These are phyloP conservation scores for Alternaria arborescens DNA, from an alignment of 2,329 filamentous ascomycete species.

Conservation along the genomic window DNA sequence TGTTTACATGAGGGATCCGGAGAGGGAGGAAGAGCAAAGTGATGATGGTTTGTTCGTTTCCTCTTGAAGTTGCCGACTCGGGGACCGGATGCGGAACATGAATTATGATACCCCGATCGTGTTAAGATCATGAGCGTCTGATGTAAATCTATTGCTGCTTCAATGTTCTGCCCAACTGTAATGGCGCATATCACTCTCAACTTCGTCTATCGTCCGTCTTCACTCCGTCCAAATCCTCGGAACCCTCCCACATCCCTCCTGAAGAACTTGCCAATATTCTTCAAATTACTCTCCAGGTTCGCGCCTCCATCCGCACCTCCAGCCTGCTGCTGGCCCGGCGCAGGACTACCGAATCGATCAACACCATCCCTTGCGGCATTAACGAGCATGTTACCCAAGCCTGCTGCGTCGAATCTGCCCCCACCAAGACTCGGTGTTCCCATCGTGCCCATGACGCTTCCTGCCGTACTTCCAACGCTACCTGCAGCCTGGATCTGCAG, in stretches of 20 bases:
- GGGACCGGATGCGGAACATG: background rate
- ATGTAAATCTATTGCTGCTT: background rate
- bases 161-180: background rate
- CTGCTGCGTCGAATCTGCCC: conserved; percentile 76
- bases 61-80: background rate
- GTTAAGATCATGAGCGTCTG: background rate
- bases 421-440: conserved; percentile 49
- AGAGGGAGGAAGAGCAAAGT: conserved; percentile 21
- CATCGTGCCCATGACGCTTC: conserved; percentile 52
- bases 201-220: conserved; percentile 37
- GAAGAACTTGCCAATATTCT: conserved; percentile 97
- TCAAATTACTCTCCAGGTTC: conserved; percentile 90
- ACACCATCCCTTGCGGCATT: conserved; percentile 87
- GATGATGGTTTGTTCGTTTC: background rate
- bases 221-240: conserved; percentile 48
- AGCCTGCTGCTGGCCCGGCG: conserved; percentile 44
- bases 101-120: conserved; percentile 7
- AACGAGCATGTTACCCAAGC: conserved; percentile 85
- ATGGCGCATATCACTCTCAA: background rate
- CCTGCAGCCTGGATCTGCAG: conserved; percentile 47
- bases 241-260: conserved; percentile 76
- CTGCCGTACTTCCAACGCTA: conserved; percentile 52
- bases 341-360: conserved; percentile 73
- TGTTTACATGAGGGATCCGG: conserved; percentile 70
- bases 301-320: conserved; percentile 55